Base-by-base conservation (phyloP, 306 rosid species). In the Dalbergia oliveri region DNA sequence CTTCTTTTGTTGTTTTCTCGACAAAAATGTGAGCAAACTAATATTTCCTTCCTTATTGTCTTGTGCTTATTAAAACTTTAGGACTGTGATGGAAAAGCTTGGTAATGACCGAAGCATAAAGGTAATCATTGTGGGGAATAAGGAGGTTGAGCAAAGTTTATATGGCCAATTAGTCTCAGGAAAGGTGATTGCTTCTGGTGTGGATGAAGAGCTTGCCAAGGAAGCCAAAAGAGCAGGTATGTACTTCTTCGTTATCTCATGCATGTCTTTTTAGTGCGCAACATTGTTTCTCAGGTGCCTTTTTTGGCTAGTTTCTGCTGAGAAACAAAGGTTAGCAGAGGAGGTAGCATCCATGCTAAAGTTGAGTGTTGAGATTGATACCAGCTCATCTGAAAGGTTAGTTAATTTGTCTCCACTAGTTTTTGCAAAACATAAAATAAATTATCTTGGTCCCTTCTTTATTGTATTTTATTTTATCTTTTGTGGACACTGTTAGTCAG, bases 261-360 rank as follows among this genome's bases (percentile, higher is more conserved):
- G 56, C 75, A 66, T 70, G 63, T 62, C 37, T 74, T 66, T 71
- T 69, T 31, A 82, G 73, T 73, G 56, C 68, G 10, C 65, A 79
- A 69, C 82, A 63, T 63, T 72, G 66, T 64, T 43, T 76, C 85
- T 83, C 50, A 83, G 81, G 77, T 75, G 65, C 51, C 81, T 65
- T 78, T 74, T 84, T 77, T 83, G 84, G 76, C 47, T 84, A 95
- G 98, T 79, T 85, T 88, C 93, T 69, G 94, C 96, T 37, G 92
- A 93, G 87, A 95, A 86, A 88, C 96, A 90, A 72, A 93, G 94
- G 79, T 83, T 95, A 75, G 99, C 99, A 4, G 86, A 93, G 88
- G 90, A 89, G 81, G 99, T 95, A 56, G 97, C 96, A 50, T 93
- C 98, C 5, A 5, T 84, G 81, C 91, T 95, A 41, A 95, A 95